phyloP scores from a whole-genome alignment of 495 filamentous ascomycete species.

The Penicillium parvum region DNA sequence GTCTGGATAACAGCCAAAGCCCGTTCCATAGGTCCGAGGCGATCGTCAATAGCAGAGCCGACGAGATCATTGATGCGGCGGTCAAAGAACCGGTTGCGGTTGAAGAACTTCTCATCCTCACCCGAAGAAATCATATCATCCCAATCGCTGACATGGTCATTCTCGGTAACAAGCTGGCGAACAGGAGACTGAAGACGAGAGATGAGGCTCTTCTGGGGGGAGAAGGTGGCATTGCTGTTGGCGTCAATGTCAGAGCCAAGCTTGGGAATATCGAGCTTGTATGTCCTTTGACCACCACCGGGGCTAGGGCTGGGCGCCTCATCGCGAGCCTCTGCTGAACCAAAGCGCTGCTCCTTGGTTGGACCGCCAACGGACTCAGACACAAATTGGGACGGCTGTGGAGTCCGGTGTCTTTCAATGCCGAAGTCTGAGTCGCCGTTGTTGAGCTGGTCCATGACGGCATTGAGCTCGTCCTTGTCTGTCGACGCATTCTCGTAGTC shows the following conservation, averaged over 20 bases:
- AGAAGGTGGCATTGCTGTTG: conserved; percentile 35
- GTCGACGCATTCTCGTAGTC: conserved; percentile 38
- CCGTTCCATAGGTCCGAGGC: conserved; percentile 73
- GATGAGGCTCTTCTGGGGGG: conserved; percentile 35
- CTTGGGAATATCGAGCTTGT: conserved; percentile 42
- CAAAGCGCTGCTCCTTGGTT: conserved; percentile 53
- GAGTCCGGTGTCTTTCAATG: conserved; percentile 56
- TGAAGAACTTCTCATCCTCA: conserved; percentile 74
- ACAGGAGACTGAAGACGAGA: conserved; percentile 51
- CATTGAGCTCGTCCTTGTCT: conserved; percentile 77
- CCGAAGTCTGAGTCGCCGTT: conserved; percentile 62
- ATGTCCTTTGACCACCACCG: conserved; percentile 48
- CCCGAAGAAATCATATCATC: conserved; percentile 77
- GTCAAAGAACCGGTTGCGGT: conserved; percentile 77
- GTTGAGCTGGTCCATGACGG: conserved; percentile 78
- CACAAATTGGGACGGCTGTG: conserved; percentile 19
- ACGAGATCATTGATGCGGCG: conserved; percentile 81
- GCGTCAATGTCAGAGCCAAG: conserved; percentile 39
- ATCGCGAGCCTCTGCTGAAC: conserved; percentile 54
- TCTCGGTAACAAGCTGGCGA: conserved; percentile 61
- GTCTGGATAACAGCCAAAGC: conserved; percentile 71
- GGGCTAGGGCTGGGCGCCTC: conserved; percentile 77
- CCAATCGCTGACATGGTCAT: conserved; percentile 82
- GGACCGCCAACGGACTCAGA: conserved; percentile 38
- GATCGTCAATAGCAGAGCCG: conserved; percentile 68